phyloP scores from a whole-genome alignment of 805 yeast genomes.

The Lachancea quebecensis region DNA sequence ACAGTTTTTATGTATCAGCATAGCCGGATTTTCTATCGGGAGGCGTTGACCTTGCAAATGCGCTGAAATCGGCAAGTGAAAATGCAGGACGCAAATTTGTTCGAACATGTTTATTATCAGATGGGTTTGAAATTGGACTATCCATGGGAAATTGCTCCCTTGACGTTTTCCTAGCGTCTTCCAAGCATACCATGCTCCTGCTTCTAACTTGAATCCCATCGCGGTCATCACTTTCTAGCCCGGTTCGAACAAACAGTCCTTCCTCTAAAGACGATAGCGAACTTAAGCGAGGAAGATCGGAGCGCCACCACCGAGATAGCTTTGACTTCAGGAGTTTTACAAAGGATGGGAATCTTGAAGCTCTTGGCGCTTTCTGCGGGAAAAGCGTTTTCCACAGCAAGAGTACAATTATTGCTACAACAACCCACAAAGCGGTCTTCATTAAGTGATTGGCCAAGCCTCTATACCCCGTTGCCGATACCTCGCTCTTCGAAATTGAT shows the following conservation, averaged over 20 bases:
- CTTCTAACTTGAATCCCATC: conserved; percentile 21
- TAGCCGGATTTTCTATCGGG: neutral
- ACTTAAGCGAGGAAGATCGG: conserved; percentile 8
- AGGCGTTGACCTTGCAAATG: conserved; percentile 14
- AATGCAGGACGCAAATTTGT: conserved; percentile 17
- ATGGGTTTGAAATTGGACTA: neutral
- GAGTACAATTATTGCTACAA: conserved; percentile 1
- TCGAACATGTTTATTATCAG: neutral
- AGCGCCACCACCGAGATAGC: conserved; percentile 7
- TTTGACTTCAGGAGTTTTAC: conserved; percentile 5
- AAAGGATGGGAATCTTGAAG: neutral
- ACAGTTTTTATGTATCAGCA: neutral
- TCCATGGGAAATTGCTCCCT: conserved; percentile 10
- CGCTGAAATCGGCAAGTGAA: conserved; percentile 28
- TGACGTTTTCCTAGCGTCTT: conserved; percentile 5
- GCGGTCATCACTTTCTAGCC: conserved; percentile 7
- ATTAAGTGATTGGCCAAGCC: conserved; percentile 1
- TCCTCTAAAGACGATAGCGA: conserved; percentile 13
- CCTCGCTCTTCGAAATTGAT: neutral
- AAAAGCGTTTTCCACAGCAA: neutral
- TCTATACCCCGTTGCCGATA: neutral
- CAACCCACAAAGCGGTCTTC: conserved; percentile 2
- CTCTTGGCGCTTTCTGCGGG: neutral
- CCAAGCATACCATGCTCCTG: conserved; percentile 26
- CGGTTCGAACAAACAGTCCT: conserved; percentile 8